phyloP scores from a whole-genome alignment of 2,329 filamentous ascomycete genomes.

The Domatiomyces globalis region DNA sequence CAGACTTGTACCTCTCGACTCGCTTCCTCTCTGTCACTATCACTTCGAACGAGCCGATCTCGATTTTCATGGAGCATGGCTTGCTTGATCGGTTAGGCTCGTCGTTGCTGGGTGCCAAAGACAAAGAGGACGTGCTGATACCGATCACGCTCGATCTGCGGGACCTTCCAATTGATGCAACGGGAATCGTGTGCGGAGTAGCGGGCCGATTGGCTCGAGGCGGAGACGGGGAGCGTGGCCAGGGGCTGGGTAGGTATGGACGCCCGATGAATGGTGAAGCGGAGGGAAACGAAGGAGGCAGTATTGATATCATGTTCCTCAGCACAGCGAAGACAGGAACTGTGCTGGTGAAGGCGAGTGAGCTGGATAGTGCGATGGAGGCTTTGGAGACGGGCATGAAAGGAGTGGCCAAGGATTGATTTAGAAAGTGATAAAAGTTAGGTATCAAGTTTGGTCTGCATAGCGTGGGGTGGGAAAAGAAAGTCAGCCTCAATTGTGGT shows the following conservation, averaged over 20 bases:
- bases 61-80: slow-evolving; percentile 31
- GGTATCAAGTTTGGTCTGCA: not conserved
- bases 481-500: not conserved
- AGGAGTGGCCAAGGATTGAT: slow-evolving; percentile 4
- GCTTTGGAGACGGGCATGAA: slow-evolving; percentile 40
- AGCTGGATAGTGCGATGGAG: slow-evolving; percentile 57
- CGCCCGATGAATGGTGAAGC: not conserved
- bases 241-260: slow-evolving; percentile 21
- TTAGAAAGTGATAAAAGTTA: not conserved
- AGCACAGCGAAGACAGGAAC: slow-evolving; percentile 79
- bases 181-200: slow-evolving; percentile 89
- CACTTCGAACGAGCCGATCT: slow-evolving; percentile 32
- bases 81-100: slow-evolving; percentile 27
- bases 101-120: slow-evolving; percentile 58
- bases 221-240: slow-evolving; percentile 37
- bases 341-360: slow-evolving; percentile 67
- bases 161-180: slow-evolving; percentile 69
- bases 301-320: slow-evolving; percentile 73
- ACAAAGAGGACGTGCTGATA: slow-evolving; percentile 48
- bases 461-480: not conserved
- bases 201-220: slow-evolving; percentile 68
- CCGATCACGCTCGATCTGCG: slow-evolving; percentile 81
- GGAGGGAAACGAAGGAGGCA: slow-evolving; percentile 15
- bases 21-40: slow-evolving; percentile 37
- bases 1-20: slow-evolving; percentile 18